Percentiles rank a stretch among this genome's conserved stretches.
These are phyloP conservation scores for Haematococcus sp. DNA, from an alignment of 139 green algal species.

Conservation along the genomic window DNA sequence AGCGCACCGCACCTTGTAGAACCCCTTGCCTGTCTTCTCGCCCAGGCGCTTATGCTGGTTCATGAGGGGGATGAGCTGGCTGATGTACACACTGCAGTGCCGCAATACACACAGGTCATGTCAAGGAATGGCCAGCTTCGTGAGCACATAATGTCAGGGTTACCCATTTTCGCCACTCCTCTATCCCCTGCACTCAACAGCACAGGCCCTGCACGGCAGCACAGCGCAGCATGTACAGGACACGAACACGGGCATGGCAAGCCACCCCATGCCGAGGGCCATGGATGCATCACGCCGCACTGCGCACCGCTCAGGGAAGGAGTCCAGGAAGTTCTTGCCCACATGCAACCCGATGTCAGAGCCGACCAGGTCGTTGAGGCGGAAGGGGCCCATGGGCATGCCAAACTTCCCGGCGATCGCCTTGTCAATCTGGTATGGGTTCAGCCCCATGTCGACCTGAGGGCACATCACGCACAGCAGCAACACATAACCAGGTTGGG, in stretches of 20 bases:
- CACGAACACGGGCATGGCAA: too few species aligned
- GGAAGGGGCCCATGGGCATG: conserved; percentile 99
- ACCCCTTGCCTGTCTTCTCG: conserved; percentile 90
- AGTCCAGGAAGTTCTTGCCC: conserved; percentile 89
- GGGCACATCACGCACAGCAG: too few species aligned
- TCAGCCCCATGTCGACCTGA: conserved; percentile 52
- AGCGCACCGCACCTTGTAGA: conserved; percentile 89
- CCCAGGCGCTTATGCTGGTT: conserved; percentile 84
- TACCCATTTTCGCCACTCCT: too few species aligned
- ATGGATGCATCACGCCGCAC: too few species aligned
- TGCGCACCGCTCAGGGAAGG: conserved; percentile 83
- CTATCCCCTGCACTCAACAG: background rate
- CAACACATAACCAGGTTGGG: too few species aligned
- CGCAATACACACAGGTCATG: background rate
- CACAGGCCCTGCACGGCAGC: background rate
- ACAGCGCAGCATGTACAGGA: too few species aligned
- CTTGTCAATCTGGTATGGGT: conserved; percentile 89
- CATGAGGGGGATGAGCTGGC: conserved; percentile 74
- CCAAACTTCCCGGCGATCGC: conserved; percentile 84
- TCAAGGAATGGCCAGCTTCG: too few species aligned
- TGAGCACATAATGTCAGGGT: too few species aligned
- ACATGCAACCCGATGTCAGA: conserved; percentile 90
- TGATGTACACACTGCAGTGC: conserved; percentile 51
- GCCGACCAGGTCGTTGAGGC: conserved; percentile 49
- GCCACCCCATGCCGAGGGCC: too few species aligned